These are phyloP conservation scores for Selaginella tamariscina DNA, from an alignment of 75 land plant genomes.

Conservation along the genomic window DNA sequence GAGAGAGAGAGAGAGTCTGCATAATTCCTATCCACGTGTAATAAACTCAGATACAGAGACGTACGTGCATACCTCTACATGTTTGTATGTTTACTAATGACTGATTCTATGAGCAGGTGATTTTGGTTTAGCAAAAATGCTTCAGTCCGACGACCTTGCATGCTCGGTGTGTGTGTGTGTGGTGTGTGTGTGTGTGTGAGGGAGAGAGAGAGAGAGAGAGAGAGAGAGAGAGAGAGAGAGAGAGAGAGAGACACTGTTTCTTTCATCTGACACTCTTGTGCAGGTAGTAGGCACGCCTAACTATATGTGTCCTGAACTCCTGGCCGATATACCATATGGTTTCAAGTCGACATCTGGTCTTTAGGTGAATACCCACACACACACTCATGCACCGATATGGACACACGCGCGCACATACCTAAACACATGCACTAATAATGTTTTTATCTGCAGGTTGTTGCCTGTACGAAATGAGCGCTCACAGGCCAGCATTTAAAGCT, in stretches of 20 bases:
- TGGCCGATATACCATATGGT: constrained; percentile 82
- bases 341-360: constrained; percentile 96
- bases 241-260: background rate
- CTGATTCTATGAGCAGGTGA: constrained; percentile 50
- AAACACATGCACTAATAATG: background rate
- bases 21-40: background rate
- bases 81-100: background rate
- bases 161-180: no score
- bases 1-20: background rate
- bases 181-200: no score
- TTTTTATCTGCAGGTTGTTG: constrained; percentile 58
- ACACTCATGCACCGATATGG: background rate
- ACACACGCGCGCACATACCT: background rate
- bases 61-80: background rate
- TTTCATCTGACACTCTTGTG: background rate
- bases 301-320: constrained; percentile 91
- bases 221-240: background rate
- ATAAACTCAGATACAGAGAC: background rate
- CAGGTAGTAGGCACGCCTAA: constrained; percentile 93
- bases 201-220: background rate
- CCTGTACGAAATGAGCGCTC: constrained; percentile 87
- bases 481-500: constrained; percentile 76
- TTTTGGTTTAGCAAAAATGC: constrained; percentile 92
- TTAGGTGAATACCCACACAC: constrained; percentile 38
- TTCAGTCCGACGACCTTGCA: constrained; percentile 79